phyloP scores from a whole-genome alignment of 495 filamentous ascomycete species.

The Viridothelium virens region DNA sequence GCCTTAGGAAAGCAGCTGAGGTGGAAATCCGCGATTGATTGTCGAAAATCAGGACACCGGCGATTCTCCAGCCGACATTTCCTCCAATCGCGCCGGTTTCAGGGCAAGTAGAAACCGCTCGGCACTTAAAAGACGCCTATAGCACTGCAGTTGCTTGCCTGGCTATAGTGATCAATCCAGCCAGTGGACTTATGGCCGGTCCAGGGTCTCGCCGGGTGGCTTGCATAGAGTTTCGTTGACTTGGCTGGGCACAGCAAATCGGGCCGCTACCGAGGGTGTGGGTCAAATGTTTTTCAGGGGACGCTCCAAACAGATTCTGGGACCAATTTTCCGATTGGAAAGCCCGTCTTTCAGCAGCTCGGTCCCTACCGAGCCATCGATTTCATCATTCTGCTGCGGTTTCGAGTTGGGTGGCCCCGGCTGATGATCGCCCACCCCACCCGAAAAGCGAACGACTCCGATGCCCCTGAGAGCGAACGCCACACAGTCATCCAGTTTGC shows the following conservation, averaged over 20 bases:
- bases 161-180: not conserved
- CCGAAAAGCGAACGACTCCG: no score
- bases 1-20: constrained; percentile 79
- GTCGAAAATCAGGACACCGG: not conserved
- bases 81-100: not conserved
- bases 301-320: not conserved
- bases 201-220: not conserved
- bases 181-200: not conserved
- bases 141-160: not conserved
- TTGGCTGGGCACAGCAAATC: not conserved
- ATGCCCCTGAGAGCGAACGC: no score
- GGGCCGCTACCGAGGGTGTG: not conserved
- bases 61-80: not conserved
- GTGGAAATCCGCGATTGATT: constrained; percentile 22
- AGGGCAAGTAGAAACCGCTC: not conserved
- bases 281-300: not conserved
- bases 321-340: constrained; percentile 1
- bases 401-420: not conserved
- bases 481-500: not conserved
- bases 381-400: not conserved
- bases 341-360: not conserved
- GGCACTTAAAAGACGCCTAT: not conserved
- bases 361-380: not conserved
- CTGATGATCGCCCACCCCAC: not conserved
- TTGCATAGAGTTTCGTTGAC: not conserved